phyloP scores from a whole-genome alignment of 495 filamentous ascomycete genomes.

The Talaromyces liani region DNA sequence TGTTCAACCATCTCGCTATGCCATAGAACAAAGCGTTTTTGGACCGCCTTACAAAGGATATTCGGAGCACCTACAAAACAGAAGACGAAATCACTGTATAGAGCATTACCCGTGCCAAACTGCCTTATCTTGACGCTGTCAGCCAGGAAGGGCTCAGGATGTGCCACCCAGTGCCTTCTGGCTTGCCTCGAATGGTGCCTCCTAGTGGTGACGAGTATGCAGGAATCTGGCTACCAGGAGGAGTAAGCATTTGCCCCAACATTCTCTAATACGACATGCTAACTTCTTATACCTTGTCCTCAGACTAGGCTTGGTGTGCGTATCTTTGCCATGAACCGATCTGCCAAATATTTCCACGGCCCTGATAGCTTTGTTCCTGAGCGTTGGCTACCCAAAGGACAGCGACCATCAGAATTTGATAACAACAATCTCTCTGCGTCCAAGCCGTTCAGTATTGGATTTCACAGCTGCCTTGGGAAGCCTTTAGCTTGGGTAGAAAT shows the following conservation, averaged over 20 bases:
- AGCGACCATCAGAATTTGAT: constrained; percentile 2
- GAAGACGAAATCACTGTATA: neutral
- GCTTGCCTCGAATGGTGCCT: neutral
- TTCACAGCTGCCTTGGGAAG: constrained; percentile 6
- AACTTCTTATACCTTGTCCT: neutral
- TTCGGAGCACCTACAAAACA: neutral
- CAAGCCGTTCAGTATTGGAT: constrained; percentile 11
- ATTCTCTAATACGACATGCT: neutral
- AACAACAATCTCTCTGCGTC: constrained; percentile 1
- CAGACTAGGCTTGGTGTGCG: constrained; percentile 10
- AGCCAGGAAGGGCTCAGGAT: neutral
- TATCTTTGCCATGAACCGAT: neutral
- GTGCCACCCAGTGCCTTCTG: neutral
- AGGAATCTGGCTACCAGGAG: neutral
- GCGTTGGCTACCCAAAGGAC: constrained; percentile 9
- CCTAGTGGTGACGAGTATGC: neutral
- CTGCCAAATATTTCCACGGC: constrained; percentile 6
- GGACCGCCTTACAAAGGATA: neutral
- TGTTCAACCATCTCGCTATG: neutral
- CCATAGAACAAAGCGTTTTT: neutral
- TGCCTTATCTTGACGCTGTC: neutral
- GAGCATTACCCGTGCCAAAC: neutral
- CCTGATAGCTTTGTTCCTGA: constrained; percentile 11
- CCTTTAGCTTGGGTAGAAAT: constrained; percentile 10
- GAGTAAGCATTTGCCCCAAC: neutral